Base-by-base conservation (phyloP, 805 yeast species). In the Teunomyces funiuensis region DNA sequence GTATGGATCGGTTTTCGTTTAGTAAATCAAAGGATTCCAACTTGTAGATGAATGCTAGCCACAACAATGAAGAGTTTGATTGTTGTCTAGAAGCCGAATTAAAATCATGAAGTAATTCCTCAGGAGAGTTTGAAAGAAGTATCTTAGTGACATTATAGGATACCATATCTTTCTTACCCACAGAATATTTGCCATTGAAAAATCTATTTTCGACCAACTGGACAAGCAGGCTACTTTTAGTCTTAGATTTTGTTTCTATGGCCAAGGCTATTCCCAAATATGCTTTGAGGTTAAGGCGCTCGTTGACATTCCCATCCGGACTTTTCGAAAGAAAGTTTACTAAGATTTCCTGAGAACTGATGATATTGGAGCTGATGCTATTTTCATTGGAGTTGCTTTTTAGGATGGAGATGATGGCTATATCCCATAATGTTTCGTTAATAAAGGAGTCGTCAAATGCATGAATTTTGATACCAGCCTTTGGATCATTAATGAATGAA, bases 221-320 rank as follows among this genome's bases (percentile, higher is more conserved):
- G 33, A 66, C 50, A 7, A 70, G 50, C 27, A 46, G 47, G 17
- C 42, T 37, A 1, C 71, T 66, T 27, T 64, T 63, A 14, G 42
- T 52, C 6, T 31, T 39, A 5, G 66, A 58, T 11, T 55, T 50
- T 11, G 41, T 38, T 5, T 54, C 45, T 4, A 69, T 50, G 0
- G 69, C 60, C 15, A 68, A 38, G 1, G 60, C 63, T 1, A 70
- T 54, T 2, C 73, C 76, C 63, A 70, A 58, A 42, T 61, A 57
- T 2, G 68, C 71, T 28, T 54, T 46, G 11, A 67, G 55, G 18
- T 45, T 48, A 6, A 70, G 48, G 2, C 46, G 42, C 9, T 49
- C 39, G 37, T 51, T 46, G 2, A 57, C 47, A 2, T 31, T 16
- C 2, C 31, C 23, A 9, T 38, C 34, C 5, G 42, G 45, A 8